Base-by-base conservation (phyloP, 1,284 basidiomycete species). In the Leccinum laetum region DNA sequence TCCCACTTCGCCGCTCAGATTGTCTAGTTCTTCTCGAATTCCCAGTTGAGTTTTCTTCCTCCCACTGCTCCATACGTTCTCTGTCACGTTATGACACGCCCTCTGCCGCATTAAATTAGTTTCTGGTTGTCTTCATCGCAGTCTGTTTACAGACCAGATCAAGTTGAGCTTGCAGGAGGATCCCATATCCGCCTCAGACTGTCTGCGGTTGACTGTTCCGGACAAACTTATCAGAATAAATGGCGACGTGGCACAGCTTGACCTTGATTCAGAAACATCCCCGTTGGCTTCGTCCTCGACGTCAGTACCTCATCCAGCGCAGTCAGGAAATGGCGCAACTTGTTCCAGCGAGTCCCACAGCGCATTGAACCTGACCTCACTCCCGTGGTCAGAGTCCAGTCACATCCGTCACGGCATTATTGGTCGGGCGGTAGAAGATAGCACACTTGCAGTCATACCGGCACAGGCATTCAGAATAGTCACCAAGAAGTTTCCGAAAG, bases 361-460 rank as follows among this genome's bases (percentile, higher is more conserved):
- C 16, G 57, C 67, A 53, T 67, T 69, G 35, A 64, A 65, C 64
- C 65, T 49, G 37, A 46, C 73, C 62, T 67, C 73, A 58, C 69
- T 73, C 32, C 65, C 70, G 21, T 69, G 35, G 56, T 73, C 76
- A n/a, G 69, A 71, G n/a, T 71, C 72, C 74, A 72, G 18, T 73
- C 75, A 76, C 37, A 70, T 80, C 18, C 84, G 85, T 70, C 84
- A 86, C 69, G 90, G 90, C 6, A 85, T 90, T 3, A 88, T 99
- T 37, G 96, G 96, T 13, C 84, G 96, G 35, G 98, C 97, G 3
- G 92, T 91, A 1, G 92, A 94, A 63, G 97, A 99, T 75, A 95
- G 94, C 4, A 99, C 97, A 1, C 81, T 99, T 8, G 98, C 97
- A n/a, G 97, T 99, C 14, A 99, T 99, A 63, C 98, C 97, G 5